Evolutionary conservation across 2,329 filamentous ascomycete species (phyloP).

Genomic region (Coccinonectria pachysandricola): DNA sequence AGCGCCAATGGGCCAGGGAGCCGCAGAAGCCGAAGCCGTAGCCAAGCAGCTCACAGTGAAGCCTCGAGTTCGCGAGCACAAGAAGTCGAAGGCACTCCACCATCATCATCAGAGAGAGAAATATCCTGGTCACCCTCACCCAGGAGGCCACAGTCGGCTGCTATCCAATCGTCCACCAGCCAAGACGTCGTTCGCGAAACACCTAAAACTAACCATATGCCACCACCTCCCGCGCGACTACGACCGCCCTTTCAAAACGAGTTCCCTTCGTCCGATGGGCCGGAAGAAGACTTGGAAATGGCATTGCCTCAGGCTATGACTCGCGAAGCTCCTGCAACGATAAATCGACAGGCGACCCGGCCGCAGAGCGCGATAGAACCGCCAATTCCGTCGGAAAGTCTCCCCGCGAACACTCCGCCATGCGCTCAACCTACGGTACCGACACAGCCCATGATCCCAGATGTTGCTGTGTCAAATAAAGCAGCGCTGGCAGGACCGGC

Average conservation of each 20-base stretch:
- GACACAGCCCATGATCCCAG: constrained; percentile 12
- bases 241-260: constrained; percentile 1
- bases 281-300: constrained; percentile 29
- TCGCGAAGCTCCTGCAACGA: constrained; percentile 6
- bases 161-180: constrained; percentile 14
- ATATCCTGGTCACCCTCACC: constrained; percentile 5
- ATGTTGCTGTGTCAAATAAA: constrained; percentile 6
- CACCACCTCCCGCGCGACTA: constrained; percentile 5
- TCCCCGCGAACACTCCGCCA: constrained; percentile 18
- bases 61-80: constrained; percentile 1
- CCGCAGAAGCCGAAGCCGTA: constrained; percentile 4
- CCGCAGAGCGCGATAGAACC: constrained; percentile 8
- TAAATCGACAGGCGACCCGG: constrained; percentile 17
- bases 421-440: constrained; percentile 22
- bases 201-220: constrained; percentile 9
- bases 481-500: neutral
- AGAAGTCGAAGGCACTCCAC: constrained; percentile 1
- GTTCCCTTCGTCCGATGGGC: constrained; percentile 10
- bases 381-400: constrained; percentile 6
- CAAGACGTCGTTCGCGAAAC: constrained; percentile 18
- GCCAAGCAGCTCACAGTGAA: neutral
- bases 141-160: constrained; percentile 4
- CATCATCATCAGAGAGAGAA: constrained; percentile 1
- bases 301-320: constrained; percentile 22
- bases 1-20: constrained; percentile 1